Percentiles rank a stretch among this genome's conserved stretches.
phyloP scores from a whole-genome alignment of 768 basidiomycete species.

The Serendipita sp. region DNA sequence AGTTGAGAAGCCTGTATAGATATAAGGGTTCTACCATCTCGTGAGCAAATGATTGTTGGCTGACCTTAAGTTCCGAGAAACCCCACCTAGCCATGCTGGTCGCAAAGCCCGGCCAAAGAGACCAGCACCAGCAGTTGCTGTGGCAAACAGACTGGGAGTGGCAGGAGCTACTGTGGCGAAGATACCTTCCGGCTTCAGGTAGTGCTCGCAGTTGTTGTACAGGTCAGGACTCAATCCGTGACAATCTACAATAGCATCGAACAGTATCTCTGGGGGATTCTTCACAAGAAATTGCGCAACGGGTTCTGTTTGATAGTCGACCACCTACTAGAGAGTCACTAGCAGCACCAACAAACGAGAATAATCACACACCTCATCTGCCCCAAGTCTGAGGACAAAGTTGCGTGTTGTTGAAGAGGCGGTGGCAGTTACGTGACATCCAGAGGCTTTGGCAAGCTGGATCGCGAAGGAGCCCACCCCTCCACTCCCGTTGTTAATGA shows the following conservation, averaged over 20 bases:
- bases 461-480: slow-evolving; percentile 55
- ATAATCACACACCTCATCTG: slow-evolving; percentile 37
- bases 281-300: slow-evolving; percentile 29
- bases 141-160: slow-evolving; percentile 21
- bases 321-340: slow-evolving; percentile 22
- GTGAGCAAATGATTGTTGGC: slow-evolving; percentile 11
- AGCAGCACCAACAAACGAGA: not conserved
- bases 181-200: slow-evolving; percentile 34
- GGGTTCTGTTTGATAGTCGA: slow-evolving; percentile 43
- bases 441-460: slow-evolving; percentile 50
- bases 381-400: slow-evolving; percentile 42
- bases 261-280: slow-evolving; percentile 33
- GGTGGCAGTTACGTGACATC: slow-evolving; percentile 38
- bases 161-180: slow-evolving; percentile 39
- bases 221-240: slow-evolving; percentile 35
- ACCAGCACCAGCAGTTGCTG: slow-evolving; percentile 13
- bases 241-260: slow-evolving; percentile 43
- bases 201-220: slow-evolving; percentile 33
- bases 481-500: slow-evolving; percentile 57
- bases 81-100: slow-evolving; percentile 40
- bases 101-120: slow-evolving; percentile 12
- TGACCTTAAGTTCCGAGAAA: slow-evolving; percentile 30
- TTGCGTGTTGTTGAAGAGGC: slow-evolving; percentile 45
- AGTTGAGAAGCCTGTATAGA: slow-evolving; percentile 19
- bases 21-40: not conserved